These are phyloP conservation scores for Plantago coronopus DNA, from an alignment of 305 asterid species.

Conservation along the genomic window DNA sequence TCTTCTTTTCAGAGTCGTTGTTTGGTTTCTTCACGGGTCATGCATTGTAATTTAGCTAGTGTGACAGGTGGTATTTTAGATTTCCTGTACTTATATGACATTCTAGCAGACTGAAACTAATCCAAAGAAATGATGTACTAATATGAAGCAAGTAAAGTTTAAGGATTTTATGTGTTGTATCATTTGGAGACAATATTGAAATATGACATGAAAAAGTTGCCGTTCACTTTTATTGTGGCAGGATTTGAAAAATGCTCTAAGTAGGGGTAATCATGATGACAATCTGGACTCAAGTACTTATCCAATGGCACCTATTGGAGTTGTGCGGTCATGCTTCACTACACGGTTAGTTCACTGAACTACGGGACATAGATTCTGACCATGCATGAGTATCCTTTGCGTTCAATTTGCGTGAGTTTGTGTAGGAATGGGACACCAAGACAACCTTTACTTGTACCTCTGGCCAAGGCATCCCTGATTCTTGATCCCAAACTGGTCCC, in stretches of 20 bases:
- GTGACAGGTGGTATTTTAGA: neutral
- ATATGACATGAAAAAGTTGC: neutral
- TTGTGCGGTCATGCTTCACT: slow-evolving; percentile 74
- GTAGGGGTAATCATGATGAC: slow-evolving; percentile 30
- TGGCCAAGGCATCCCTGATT: slow-evolving; percentile 68
- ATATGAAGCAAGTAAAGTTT: neutral
- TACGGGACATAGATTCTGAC: neutral
- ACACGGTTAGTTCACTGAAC: slow-evolving; percentile 51
- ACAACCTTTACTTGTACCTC: slow-evolving; percentile 94
- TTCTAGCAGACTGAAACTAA: neutral
- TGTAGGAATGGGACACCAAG: slow-evolving; percentile 92
- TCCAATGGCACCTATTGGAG: slow-evolving; percentile 87
- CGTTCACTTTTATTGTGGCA: slow-evolving; percentile 22
- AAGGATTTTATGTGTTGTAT: neutral
- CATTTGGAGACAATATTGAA: no score
- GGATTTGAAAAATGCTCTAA: slow-evolving; percentile 68
- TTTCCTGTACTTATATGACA: neutral
- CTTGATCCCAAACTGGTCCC: slow-evolving; percentile 74
- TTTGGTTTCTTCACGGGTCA: no score
- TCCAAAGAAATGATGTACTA: neutral
- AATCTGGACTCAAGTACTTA: slow-evolving; percentile 41
- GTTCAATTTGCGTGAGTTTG: neutral
- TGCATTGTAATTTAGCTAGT: no score
- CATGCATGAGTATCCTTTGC: neutral
- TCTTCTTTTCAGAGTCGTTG: no score